These are phyloP conservation scores for Solanum stenotomum DNA, from an alignment of 257 asterid genomes.

Conservation along the genomic window DNA sequence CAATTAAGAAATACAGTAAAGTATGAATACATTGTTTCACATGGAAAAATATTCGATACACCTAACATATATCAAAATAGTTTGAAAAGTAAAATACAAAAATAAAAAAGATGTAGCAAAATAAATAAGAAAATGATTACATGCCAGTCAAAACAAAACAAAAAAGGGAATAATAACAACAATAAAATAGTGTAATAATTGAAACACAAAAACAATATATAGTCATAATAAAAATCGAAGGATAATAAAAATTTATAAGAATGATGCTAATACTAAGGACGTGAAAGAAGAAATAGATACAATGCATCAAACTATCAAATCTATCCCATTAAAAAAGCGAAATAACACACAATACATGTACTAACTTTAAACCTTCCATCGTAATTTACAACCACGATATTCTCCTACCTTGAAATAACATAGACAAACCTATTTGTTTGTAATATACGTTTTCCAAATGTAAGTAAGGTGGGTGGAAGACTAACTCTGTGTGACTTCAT, in stretches of 20 bases:
- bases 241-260: not conserved
- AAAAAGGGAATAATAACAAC: not conserved
- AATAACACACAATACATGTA: too few relatives aligned
- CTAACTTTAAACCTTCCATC: not conserved
- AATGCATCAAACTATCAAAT: not conserved
- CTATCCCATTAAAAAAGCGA: too few relatives aligned
- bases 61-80: too few relatives aligned
- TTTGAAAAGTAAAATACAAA: not conserved
- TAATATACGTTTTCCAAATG: not conserved
- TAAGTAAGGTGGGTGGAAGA: not conserved
- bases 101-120: not conserved
- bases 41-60: not conserved
- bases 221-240: too few relatives aligned
- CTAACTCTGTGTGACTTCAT: not conserved
- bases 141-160: not conserved
- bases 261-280: too few relatives aligned
- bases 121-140: not conserved
- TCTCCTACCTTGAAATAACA: not conserved
- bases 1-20: not conserved
- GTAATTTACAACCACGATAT: not conserved
- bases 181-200: not conserved
- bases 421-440: not conserved
- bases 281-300: not conserved
- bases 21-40: not conserved
- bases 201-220: too few relatives aligned